Conservation (phyloP, 148 eudicot species). For the Rhododendron ovatum region DNA sequence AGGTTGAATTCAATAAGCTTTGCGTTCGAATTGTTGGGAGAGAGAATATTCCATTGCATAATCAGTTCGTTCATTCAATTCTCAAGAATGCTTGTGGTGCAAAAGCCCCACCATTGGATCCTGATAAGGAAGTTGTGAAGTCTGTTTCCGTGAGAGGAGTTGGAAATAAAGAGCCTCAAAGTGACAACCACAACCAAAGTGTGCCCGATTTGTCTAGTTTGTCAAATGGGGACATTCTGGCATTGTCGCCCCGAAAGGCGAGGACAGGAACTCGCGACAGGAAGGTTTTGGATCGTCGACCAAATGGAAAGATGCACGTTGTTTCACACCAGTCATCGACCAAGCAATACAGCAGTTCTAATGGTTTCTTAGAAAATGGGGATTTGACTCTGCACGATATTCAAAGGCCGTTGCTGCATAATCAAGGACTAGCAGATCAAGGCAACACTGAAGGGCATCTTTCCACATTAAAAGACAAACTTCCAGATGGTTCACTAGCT, state of each 20-base stretch:
- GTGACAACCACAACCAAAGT: conserved; percentile 26
- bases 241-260: conserved; percentile 30
- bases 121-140: conserved; percentile 26
- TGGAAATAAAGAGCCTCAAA: conserved; percentile 24
- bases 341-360: conserved; percentile 21
- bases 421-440: conserved; percentile 36
- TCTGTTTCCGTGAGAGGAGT: conserved; percentile 18
- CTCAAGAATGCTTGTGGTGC: conserved; percentile 56
- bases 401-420: conserved; percentile 32
- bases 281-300: conserved; percentile 34
- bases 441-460: conserved; percentile 23
- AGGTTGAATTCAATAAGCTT: conserved; percentile 48
- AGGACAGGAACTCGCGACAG: conserved; percentile 30
- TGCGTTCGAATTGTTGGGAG: conserved; percentile 54
- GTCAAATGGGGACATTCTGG: conserved; percentile 47
- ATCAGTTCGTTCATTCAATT: conserved; percentile 50
- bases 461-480: conserved; percentile 7
- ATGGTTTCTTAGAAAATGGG: conserved; percentile 36
- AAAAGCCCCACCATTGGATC: conserved; percentile 34
- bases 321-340: conserved; percentile 21
- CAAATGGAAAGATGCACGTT: conserved; percentile 34
- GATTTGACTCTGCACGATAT: conserved; percentile 18
- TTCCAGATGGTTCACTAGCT: conserved; percentile 20
- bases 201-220: conserved; percentile 29
- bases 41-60: conserved; percentile 60